Conservation (phyloP, 1,139 yeast species). For the Sugiyamaella grinbergsii region DNA sequence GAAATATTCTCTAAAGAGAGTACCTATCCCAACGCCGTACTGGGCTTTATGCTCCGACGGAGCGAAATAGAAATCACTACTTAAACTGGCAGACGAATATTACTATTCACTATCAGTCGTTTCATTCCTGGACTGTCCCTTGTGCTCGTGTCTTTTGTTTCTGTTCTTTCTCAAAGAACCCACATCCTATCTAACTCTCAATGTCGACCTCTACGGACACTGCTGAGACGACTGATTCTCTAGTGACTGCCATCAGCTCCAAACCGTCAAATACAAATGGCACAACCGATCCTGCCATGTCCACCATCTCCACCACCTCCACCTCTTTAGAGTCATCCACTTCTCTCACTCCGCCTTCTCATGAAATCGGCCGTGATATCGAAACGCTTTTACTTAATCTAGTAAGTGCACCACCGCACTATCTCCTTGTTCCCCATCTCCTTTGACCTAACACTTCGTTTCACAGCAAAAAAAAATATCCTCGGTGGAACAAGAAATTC, state of each 20-base stretch:
- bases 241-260: not conserved
- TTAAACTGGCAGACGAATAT: too few relatives aligned
- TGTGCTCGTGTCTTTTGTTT: too few relatives aligned
- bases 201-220: not conserved
- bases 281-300: not conserved
- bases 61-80: too few relatives aligned
- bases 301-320: not conserved
- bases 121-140: too few relatives aligned
- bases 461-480: conserved; percentile 22
- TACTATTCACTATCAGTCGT: too few relatives aligned
- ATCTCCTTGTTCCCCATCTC: not conserved
- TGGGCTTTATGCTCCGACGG: too few relatives aligned
- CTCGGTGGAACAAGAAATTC: conserved; percentile 25
- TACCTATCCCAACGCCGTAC: not conserved
- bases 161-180: too few relatives aligned
- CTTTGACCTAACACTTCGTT: not conserved
- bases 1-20: conserved; percentile 2
- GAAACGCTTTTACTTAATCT: conserved; percentile 25
- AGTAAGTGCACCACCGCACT: conserved; percentile 8
- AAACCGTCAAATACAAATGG: not conserved
- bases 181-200: too few relatives aligned
- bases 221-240: conserved; percentile 1
- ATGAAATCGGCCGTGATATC: conserved; percentile 28
- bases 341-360: conserved; percentile 18
- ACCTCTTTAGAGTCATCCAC: not conserved